These are phyloP conservation scores for Hanseniaspora jakobsenii DNA, from an alignment of 805 yeast species.

Conservation along the genomic window DNA sequence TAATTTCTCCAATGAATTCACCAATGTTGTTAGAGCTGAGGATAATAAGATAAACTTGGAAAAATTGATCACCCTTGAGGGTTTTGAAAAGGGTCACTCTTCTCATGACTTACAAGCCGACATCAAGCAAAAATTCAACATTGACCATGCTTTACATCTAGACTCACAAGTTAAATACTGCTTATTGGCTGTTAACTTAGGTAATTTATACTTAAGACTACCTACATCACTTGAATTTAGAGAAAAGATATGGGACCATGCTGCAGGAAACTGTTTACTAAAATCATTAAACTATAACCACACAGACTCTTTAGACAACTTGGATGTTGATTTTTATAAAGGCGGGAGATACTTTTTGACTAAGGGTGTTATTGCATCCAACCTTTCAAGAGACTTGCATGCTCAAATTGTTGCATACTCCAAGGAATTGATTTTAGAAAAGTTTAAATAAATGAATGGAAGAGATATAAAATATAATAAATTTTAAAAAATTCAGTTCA, in stretches of 20 bases:
- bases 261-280: conserved; percentile 82
- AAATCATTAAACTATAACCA: conserved; percentile 87
- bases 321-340: conserved; percentile 52
- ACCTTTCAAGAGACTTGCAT: conserved; percentile 26
- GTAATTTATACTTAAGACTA: conserved; percentile 79
- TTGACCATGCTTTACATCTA: conserved; percentile 60
- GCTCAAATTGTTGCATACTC: conserved; percentile 19
- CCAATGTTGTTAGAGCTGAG: conserved; percentile 28
- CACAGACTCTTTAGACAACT: conserved; percentile 53
- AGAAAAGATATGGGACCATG: conserved; percentile 98
- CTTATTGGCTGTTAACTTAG: conserved; percentile 77
- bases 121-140: conserved; percentile 54
- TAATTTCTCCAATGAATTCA: conserved; percentile 44
- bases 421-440: conserved; percentile 1
- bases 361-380: conserved; percentile 87
- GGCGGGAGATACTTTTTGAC: conserved; percentile 67
- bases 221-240: conserved; percentile 66
- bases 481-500: no score
- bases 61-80: conserved; percentile 41
- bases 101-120: conserved; percentile 73
- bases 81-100: conserved; percentile 91
- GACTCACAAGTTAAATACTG: conserved; percentile 97
- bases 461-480: not conserved
- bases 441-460: not conserved
- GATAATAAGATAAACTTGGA: conserved; percentile 17